phyloP scores from a whole-genome alignment of 768 basidiomycete genomes.

The Pleurotus citrinopileatus region DNA sequence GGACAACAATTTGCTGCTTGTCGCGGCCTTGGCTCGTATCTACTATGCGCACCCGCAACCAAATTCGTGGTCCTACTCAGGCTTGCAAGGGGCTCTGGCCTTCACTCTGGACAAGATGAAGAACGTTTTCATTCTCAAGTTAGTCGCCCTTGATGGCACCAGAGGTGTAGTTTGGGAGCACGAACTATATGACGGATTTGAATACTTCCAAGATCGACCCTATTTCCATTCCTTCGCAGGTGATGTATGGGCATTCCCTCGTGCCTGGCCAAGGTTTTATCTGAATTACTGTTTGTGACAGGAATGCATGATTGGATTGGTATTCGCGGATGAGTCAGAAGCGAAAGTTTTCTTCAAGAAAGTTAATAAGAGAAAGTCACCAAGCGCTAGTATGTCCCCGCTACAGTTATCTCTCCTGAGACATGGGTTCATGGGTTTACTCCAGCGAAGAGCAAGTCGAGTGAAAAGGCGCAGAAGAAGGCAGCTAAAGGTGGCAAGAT shows the following conservation, averaged over 20 bases:
- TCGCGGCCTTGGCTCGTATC: constrained; percentile 80
- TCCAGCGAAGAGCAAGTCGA: constrained; percentile 47
- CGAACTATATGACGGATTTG: constrained; percentile 80
- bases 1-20: constrained; percentile 72
- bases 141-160: constrained; percentile 84
- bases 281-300: constrained; percentile 26
- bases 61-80: constrained; percentile 80
- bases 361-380: constrained; percentile 44
- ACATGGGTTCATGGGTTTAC: too few species aligned
- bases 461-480: constrained; percentile 64
- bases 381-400: constrained; percentile 8
- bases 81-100: constrained; percentile 82
- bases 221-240: constrained; percentile 93
- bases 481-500: constrained; percentile 69
- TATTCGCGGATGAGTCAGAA: constrained; percentile 85
- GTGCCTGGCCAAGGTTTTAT: background rate
- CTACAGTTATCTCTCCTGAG: background rate
- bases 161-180: constrained; percentile 92
- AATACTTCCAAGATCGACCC: constrained; percentile 78
- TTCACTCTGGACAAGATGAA: constrained; percentile 61
- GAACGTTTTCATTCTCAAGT: constrained; percentile 59
- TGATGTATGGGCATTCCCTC: constrained; percentile 63
- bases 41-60: constrained; percentile 87
- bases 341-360: constrained; percentile 87
- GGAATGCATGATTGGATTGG: constrained; percentile 90